A percentile compares a stretch with the other conserved stretches of the same genome.
Evolutionary conservation across 2,329 filamentous ascomycete species (phyloP).

Genomic region (Pezicula radicicola): DNA sequence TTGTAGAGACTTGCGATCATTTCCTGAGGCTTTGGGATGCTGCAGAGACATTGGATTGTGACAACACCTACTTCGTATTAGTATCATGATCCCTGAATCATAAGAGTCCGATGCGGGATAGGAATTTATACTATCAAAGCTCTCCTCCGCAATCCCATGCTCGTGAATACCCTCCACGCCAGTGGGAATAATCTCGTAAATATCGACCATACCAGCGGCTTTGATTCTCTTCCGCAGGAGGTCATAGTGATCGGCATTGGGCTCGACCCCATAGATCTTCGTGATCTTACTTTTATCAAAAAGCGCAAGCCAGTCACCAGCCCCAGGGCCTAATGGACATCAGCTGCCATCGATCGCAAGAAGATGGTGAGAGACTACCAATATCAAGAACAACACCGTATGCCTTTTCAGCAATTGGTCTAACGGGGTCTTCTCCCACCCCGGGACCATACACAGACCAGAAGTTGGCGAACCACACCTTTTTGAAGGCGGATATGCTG

Average conservation of each 20-base stretch:
- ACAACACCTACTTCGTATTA: slow-evolving; percentile 37
- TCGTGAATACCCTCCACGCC: slow-evolving; percentile 55
- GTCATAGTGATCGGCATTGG: slow-evolving; percentile 51
- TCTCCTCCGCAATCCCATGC: slow-evolving; percentile 13
- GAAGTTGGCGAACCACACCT: slow-evolving; percentile 58
- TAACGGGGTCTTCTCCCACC: slow-evolving; percentile 43
- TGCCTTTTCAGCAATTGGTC: slow-evolving; percentile 33
- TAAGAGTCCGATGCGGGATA: too few relatives aligned
- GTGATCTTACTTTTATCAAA: slow-evolving; percentile 32
- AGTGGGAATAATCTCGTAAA: slow-evolving; percentile 60
- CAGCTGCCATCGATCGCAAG: slow-evolving; percentile 26
- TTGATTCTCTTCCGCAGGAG: slow-evolving; percentile 43
- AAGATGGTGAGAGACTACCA: slow-evolving; percentile 52
- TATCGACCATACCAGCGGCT: slow-evolving; percentile 49
- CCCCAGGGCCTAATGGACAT: slow-evolving; percentile 46
- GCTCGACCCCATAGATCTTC: slow-evolving; percentile 61
- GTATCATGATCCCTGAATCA: too few relatives aligned
- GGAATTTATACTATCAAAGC: slow-evolving; percentile 35
- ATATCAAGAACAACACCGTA: slow-evolving; percentile 43
- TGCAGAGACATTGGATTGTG: slow-evolving; percentile 26
- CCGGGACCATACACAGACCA: slow-evolving; percentile 54
- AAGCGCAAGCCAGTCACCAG: slow-evolving; percentile 56
- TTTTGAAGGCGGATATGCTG: slow-evolving; percentile 34
- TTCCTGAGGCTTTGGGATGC: slow-evolving; percentile 15
- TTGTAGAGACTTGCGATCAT: slow-evolving; percentile 23